These are phyloP conservation scores for Parachlorella kessleri DNA, from an alignment of 139 green algal genomes.

Conservation along the genomic window DNA sequence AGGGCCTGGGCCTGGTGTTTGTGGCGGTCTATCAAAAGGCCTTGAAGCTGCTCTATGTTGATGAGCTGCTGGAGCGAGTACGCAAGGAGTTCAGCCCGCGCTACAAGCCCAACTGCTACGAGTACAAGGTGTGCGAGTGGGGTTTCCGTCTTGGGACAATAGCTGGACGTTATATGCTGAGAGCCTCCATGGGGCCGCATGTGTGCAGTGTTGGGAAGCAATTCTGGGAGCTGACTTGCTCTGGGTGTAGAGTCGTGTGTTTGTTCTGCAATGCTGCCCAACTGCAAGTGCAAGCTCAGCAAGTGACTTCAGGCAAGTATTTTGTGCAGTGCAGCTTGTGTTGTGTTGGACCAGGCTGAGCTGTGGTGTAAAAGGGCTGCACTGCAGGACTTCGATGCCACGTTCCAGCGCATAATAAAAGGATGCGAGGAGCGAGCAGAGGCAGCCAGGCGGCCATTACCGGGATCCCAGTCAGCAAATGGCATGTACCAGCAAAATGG, in stretches of 20 bases:
- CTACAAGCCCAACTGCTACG: constrained; percentile 13
- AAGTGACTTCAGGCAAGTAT: neutral
- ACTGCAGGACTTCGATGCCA: constrained; percentile 15
- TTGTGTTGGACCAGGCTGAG: too few relatives aligned
- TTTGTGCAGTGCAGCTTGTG: neutral
- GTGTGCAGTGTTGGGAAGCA: too few relatives aligned
- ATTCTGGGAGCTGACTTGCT: neutral
- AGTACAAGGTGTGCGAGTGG: neutral
- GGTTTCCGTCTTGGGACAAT: neutral
- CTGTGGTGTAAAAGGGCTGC: too few relatives aligned
- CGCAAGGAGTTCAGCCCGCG: constrained; percentile 59
- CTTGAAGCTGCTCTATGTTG: constrained; percentile 89
- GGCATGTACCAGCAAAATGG: too few relatives aligned
- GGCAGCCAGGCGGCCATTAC: constrained; percentile 25
- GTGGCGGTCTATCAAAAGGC: constrained; percentile 95
- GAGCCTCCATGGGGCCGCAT: neutral
- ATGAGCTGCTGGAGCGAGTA: constrained; percentile 76
- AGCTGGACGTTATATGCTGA: neutral
- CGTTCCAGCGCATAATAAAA: constrained; percentile 50
- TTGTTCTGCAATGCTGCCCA: too few relatives aligned
- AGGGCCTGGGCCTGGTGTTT: constrained; percentile 94
- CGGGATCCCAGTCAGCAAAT: neutral
- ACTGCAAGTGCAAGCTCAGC: too few relatives aligned
- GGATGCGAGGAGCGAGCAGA: constrained; percentile 70
- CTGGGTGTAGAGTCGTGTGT: too few relatives aligned